Evolutionary conservation across 805 yeast species (phyloP), one percentile per base, ranked within the genome.

Genomic region (Candida ortonii): DNA sequence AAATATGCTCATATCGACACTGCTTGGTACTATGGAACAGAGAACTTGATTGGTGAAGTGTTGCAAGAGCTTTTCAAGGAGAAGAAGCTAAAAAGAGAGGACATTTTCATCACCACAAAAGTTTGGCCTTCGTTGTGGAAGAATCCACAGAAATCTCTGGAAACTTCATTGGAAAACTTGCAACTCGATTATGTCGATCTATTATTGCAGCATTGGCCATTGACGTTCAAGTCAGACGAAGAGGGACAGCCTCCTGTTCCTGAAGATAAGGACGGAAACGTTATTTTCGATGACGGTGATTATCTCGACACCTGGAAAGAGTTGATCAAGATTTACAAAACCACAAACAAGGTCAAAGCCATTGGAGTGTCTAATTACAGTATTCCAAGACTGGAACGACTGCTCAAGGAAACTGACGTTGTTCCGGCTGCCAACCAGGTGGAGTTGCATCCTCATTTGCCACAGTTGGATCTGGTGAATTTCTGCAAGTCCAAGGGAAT

Each of bases 251-350:
- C 71, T 3, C 30, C 59, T 1, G 47, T 46, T 16, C 73, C 73
- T 6, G 47, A 38, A 23, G 68, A 67, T 40, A 48, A 47, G 3
- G 44, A 62, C 16, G 75, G 71, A 0, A 52, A 61, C 9, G 34
- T 85, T 13, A 73, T 76, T 44, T 75, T 74, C 39, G 94, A 87
- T 27, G 84, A 79, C 38, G 96, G 85, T 15, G 95, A 88, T 53
- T 94, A 47, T 35, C 57, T 90, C n/a, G 76, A 78, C 25, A 89
- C 90, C 12, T 74, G 72, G 43, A 78, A 79, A 50, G 79, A 80
- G 46, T 62, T 83, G 34, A 84, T 84, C 34, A 88, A 85, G 52
- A 81, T 83, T 26, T 89, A 76, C 59, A 68, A 59, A 31, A 69
- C 68, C 8, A 67, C 73, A 6, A 64, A 65, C 61, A 65, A 65